Evolutionary conservation across 306 rosid genomes (phyloP).

Genomic region (Fragaria iinumae): DNA sequence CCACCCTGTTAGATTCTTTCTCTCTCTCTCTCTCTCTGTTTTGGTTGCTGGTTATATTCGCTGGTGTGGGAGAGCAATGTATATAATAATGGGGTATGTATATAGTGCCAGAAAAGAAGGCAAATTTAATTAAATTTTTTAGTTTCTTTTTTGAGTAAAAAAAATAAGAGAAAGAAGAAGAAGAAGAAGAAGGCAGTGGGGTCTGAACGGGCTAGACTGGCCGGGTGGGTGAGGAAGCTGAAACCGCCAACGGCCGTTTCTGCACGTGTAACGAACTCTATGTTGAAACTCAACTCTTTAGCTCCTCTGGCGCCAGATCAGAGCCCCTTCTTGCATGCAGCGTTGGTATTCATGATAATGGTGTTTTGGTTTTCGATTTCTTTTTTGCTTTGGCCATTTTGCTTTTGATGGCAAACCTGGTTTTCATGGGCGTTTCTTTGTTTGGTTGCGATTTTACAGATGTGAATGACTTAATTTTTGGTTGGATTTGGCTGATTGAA

Average conservation of each 20-base stretch:
- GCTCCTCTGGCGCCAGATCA: not conserved
- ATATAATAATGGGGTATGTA: conserved; percentile 17
- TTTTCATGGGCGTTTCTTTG: not conserved
- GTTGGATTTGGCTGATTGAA: not conserved
- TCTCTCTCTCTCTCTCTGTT: conserved; percentile 38
- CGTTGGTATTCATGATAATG: not conserved
- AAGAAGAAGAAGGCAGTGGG: conserved; percentile 13
- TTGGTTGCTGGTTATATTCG: conserved; percentile 36
- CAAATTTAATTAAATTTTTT: conserved; percentile 8
- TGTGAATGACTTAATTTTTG: not conserved
- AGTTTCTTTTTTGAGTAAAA: not conserved
- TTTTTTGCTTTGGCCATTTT: conserved; percentile 1
- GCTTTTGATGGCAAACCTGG: not conserved
- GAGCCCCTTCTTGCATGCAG: not conserved
- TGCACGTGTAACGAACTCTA: conserved; percentile 39
- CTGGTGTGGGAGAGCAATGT: conserved; percentile 30
- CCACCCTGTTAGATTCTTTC: conserved; percentile 30
- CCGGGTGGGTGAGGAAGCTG: conserved; percentile 17
- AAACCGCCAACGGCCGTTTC: conserved; percentile 34
- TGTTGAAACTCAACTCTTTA: not conserved
- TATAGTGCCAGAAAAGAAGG: not conserved
- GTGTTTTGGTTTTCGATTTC: not conserved
- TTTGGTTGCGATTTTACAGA: conserved; percentile 1
- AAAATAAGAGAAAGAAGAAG: not conserved
- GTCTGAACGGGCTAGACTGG: conserved; percentile 17